These are phyloP conservation scores for Cubamyces lactineus DNA, from an alignment of 768 basidiomycete species.

Conservation along the genomic window DNA sequence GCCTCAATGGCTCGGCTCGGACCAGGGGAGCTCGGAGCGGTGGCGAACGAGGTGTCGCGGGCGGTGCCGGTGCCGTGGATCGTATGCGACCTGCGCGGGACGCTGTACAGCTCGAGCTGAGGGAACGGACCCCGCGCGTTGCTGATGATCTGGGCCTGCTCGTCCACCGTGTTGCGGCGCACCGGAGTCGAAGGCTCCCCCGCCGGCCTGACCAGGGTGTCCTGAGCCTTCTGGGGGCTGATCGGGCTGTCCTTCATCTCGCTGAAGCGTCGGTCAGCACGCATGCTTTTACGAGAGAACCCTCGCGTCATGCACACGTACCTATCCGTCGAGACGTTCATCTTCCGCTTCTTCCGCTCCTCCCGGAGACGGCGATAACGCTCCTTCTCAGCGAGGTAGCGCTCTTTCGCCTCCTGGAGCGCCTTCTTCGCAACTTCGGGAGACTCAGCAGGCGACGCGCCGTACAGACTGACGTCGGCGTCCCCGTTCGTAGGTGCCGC, in stretches of 20 bases:
- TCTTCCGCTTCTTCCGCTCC: slow-evolving; percentile 35
- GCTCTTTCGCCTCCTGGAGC: slow-evolving; percentile 66
- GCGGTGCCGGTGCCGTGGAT: slow-evolving; percentile 28
- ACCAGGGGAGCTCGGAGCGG: slow-evolving; percentile 30
- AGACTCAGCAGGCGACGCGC: slow-evolving; percentile 19
- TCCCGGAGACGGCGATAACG: slow-evolving; percentile 64
- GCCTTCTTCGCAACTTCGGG: slow-evolving; percentile 31
- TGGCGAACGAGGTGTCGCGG: slow-evolving; percentile 41
- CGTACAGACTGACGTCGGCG: slow-evolving; percentile 27
- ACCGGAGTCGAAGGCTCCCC: slow-evolving; percentile 16
- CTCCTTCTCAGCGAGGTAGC: slow-evolving; percentile 73
- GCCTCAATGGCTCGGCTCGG: slow-evolving; percentile 42
- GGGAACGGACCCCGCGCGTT: slow-evolving; percentile 64
- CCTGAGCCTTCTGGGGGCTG: slow-evolving; percentile 1
- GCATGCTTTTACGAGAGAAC: slow-evolving; percentile 7
- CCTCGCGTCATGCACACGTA: slow-evolving; percentile 15
- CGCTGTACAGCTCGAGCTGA: slow-evolving; percentile 62
- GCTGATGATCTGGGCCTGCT: slow-evolving; percentile 56
- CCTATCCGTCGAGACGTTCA: slow-evolving; percentile 28
- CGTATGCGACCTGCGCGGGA: slow-evolving; percentile 54
- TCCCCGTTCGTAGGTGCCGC: background rate
- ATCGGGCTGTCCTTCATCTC: slow-evolving; percentile 21
- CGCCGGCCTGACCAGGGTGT: slow-evolving; percentile 18
- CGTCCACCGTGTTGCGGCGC: slow-evolving; percentile 15
- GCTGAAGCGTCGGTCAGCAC: slow-evolving; percentile 16